Evolutionary conservation across 495 filamentous ascomycete species (phyloP), one percentile per base, ranked within the genome.

Genomic region (Antarctomyces pellizariae): DNA sequence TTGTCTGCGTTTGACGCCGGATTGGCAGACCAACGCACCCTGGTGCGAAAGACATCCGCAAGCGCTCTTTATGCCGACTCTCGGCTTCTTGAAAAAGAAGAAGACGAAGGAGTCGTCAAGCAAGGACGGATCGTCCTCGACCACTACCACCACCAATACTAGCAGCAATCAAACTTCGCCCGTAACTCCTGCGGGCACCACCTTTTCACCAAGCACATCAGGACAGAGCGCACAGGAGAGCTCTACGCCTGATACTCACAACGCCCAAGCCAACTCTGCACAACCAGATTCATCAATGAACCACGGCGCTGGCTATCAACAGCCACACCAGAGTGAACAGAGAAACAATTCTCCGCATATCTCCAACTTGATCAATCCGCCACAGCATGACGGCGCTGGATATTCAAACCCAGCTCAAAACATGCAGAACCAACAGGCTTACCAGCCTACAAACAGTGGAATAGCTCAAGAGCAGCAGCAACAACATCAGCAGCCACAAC

Each of bases 41-140:
- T n/a, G n/a, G n/a, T n/a, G n/a, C n/a, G n/a, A n/a, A n/a, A n/a
- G n/a, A n/a, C 22, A 26, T 32, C 30, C 17, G 11, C 24, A 28
- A 36, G 35, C 24, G 19, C 25, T 38, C 36, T 33, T 30, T 45
- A 80, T 80, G 74, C 74, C 71, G 57, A 62, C 51, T 40, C 59
- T 78, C 53, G 75, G 78, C 36, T 73, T 92, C 43, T 65, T 97
- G 44, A 97, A 93, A 64, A 93, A 91, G 70, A 82, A 89, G 62
- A 70, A 78, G 64, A 89, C 84, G 55, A 91, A 79, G 69, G 73
- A 79, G 48, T 57, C 53, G 45, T 52, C 57, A 45, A 51, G 52
- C 35, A 62, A 63, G 45, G 60, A 67, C 32, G 46, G 40, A 31
- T 33, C 46, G 25, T 52, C 53, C 44, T 42, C 61, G 46, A 53